Evolutionary conservation across 176 grass and related monocot species (phyloP).

Genomic region (Musa beccarii): DNA sequence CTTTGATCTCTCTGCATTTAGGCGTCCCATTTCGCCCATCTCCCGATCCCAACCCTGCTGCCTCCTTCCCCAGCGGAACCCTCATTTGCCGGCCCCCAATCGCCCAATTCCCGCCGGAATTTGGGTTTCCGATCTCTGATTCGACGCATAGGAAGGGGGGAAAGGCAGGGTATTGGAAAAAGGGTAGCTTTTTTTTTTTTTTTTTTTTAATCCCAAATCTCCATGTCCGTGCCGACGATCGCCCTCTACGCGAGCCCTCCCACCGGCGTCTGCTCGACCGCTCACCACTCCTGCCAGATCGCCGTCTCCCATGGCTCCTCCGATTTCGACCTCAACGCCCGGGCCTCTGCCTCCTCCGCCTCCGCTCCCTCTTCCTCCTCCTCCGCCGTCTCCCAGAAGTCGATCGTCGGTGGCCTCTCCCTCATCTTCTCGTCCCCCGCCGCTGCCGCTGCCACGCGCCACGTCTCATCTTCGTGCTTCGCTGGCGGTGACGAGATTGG

Average conservation of each 20-base stretch:
- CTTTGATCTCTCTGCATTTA: neutral
- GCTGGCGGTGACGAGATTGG: slow-evolving; percentile 25
- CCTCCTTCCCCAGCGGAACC: no score
- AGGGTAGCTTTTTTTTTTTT: neutral
- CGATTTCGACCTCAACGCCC: slow-evolving; percentile 31
- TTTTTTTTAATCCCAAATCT: neutral
- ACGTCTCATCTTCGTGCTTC: slow-evolving; percentile 12
- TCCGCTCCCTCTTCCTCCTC: slow-evolving; percentile 22
- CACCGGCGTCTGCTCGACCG: neutral
- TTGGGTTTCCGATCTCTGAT: neutral
- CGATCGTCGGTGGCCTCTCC: slow-evolving; percentile 49
- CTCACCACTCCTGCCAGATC: slow-evolving; percentile 15
- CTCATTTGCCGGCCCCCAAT: neutral
- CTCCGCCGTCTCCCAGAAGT: slow-evolving; percentile 21
- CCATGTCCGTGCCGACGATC: slow-evolving; percentile 62
- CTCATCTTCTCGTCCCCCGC: slow-evolving; percentile 64
- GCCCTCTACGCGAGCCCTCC: slow-evolving; percentile 45
- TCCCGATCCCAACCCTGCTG: neutral
- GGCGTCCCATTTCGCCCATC: neutral
- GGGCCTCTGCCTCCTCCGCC: slow-evolving; percentile 23
- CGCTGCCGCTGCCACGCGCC: slow-evolving; percentile 12
- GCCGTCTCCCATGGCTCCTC: slow-evolving; percentile 10
- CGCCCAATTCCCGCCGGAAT: neutral
- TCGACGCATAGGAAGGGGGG: neutral
- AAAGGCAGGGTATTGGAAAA: neutral